phyloP scores from a whole-genome alignment of 2,329 filamentous ascomycete species.

The Aspergillus flavus region DNA sequence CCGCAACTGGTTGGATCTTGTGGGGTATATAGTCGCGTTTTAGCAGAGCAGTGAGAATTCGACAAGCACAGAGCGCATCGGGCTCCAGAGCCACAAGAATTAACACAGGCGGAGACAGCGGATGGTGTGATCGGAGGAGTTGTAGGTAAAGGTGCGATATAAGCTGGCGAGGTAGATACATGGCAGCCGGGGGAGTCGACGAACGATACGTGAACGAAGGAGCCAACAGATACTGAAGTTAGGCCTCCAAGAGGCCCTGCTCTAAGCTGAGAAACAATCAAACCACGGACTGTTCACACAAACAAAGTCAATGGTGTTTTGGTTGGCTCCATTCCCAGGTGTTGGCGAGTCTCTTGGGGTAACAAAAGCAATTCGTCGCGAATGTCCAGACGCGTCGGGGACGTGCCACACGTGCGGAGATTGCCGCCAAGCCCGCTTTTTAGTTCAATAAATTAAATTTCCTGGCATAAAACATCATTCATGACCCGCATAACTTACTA shows the following conservation, averaged over 20 bases:
- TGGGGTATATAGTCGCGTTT: constrained; percentile 98
- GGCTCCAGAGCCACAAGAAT: constrained; percentile 92
- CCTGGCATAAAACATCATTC: background rate
- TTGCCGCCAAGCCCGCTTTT: constrained; percentile 19
- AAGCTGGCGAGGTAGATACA: constrained; percentile 92
- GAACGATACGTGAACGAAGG: constrained; percentile 21
- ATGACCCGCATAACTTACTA: background rate
- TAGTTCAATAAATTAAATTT: background rate
- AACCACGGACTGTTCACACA: background rate
- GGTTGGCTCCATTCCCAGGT: background rate
- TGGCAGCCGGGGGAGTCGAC: constrained; percentile 46
- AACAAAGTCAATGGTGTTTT: background rate
- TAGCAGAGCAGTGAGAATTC: constrained; percentile 88
- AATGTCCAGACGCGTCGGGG: constrained; percentile 23
- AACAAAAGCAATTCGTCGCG: constrained; percentile 18
- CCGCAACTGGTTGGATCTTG: constrained; percentile 92
- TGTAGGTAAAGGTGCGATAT: constrained; percentile 91
- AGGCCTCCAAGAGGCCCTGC: constrained; percentile 20
- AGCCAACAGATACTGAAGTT: constrained; percentile 1
- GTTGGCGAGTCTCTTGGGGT: background rate
- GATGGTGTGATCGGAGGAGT: constrained; percentile 81
- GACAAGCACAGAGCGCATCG: constrained; percentile 92
- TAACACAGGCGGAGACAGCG: constrained; percentile 87
- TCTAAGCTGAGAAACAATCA: constrained; percentile 14
- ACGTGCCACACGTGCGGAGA: constrained; percentile 24